phyloP scores from a whole-genome alignment of 2,329 filamentous ascomycete species.

The Claviceps sp. region DNA sequence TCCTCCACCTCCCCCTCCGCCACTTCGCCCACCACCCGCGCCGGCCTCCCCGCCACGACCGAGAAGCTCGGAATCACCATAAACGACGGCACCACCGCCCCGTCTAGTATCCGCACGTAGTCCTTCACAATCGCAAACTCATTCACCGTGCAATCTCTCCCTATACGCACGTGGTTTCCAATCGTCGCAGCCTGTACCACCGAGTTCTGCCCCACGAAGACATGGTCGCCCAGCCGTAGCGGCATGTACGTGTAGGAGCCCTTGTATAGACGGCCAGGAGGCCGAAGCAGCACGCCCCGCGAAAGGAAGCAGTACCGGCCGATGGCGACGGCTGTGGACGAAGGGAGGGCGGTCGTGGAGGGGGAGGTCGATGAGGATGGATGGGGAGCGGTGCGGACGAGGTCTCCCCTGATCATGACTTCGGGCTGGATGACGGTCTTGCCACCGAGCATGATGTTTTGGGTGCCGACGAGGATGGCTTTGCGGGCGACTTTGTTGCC shows the following conservation, averaged over 20 bases:
- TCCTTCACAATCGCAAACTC: constrained; percentile 90
- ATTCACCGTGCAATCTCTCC: constrained; percentile 61
- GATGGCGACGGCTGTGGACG: constrained; percentile 60
- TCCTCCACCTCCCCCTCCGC: constrained; percentile 54
- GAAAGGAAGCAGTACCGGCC: constrained; percentile 86
- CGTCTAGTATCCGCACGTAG: constrained; percentile 76
- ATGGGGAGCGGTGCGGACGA: constrained; percentile 43
- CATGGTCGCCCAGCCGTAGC: constrained; percentile 86
- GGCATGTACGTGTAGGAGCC: constrained; percentile 73
- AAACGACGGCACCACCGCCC: constrained; percentile 67
- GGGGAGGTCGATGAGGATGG: constrained; percentile 20
- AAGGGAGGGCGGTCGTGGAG: constrained; percentile 36
- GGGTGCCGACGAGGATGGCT: constrained; percentile 81
- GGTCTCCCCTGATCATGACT: constrained; percentile 84
- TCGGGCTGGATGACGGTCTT: constrained; percentile 94
- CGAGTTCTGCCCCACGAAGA: constrained; percentile 66
- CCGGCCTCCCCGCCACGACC: constrained; percentile 75
- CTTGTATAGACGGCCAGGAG: constrained; percentile 70
- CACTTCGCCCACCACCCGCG: constrained; percentile 67
- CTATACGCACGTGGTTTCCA: constrained; percentile 77
- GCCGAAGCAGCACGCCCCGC: constrained; percentile 63
- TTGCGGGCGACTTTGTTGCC: constrained; percentile 97
- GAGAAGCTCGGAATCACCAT: constrained; percentile 91
- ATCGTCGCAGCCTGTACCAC: constrained; percentile 75
- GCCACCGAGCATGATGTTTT: constrained; percentile 94